Percentiles rank a stretch among this genome's conserved stretches.
These are phyloP conservation scores for Phytophthora palmivora DNA, from an alignment of 352 stramenopile genomes.

Conservation along the genomic window DNA sequence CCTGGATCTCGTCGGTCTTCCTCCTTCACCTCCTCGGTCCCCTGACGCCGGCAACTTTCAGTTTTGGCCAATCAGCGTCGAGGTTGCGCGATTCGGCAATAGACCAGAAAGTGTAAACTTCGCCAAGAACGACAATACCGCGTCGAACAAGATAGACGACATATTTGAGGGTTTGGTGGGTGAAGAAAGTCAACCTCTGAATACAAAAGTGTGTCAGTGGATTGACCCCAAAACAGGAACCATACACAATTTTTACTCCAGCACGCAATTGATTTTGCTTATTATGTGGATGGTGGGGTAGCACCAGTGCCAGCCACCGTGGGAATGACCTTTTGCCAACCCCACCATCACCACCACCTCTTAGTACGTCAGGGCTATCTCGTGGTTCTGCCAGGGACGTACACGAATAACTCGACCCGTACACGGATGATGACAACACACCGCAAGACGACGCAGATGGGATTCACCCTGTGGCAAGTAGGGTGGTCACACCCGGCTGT, in stretches of 20 bases:
- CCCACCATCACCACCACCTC: background rate
- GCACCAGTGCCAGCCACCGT: slow-evolving; percentile 1
- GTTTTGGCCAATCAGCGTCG: too few species aligned
- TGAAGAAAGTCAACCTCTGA: background rate
- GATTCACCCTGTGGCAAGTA: too few species aligned
- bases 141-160: background rate
- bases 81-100: too few species aligned
- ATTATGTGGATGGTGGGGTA: background rate
- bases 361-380: background rate
- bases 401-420: slow-evolving; percentile 8
- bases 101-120: too few species aligned
- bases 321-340: background rate
- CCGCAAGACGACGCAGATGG: background rate
- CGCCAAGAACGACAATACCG: too few species aligned
- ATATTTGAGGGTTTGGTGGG: background rate
- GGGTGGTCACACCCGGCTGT: too few species aligned
- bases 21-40: too few species aligned
- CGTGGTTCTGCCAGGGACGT: background rate
- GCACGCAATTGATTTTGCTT: too few species aligned
- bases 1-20: too few species aligned
- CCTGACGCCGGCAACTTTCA: too few species aligned
- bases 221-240: slow-evolving; percentile 8
- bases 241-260: background rate
- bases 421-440: slow-evolving; percentile 1
- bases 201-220: slow-evolving; percentile 3